A percentile compares a stretch with the other conserved stretches of the same genome.
phyloP scores from a whole-genome alignment of 2,329 filamentous ascomycete species.

The Sporothrix globosa region DNA sequence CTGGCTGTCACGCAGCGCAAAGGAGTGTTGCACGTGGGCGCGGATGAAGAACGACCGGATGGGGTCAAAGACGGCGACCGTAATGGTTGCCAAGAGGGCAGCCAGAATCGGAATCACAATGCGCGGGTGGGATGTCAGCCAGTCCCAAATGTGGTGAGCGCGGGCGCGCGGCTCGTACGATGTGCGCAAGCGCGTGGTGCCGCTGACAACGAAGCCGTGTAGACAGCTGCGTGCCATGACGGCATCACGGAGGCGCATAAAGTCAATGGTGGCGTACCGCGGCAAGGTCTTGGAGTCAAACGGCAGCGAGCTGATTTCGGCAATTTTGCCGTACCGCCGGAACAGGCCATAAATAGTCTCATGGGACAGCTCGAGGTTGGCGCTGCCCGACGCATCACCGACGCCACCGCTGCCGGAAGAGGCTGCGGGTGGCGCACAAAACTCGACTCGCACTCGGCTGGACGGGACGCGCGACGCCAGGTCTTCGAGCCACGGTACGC shows the following conservation, averaged over 20 bases:
- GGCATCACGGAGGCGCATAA: slow-evolving; percentile 70
- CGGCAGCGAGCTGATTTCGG: slow-evolving; percentile 80
- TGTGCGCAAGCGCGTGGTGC: slow-evolving; percentile 69
- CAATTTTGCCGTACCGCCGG: slow-evolving; percentile 85
- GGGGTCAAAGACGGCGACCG: slow-evolving; percentile 89
- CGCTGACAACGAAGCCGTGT: slow-evolving; percentile 75
- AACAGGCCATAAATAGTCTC: slow-evolving; percentile 87
- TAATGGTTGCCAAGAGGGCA: slow-evolving; percentile 78
- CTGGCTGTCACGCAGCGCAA: slow-evolving; percentile 72
- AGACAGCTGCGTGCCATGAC: slow-evolving; percentile 91
- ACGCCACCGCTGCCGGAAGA: slow-evolving; percentile 22
- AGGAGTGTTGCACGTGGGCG: slow-evolving; percentile 76
- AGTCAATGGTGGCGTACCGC: slow-evolving; percentile 79
- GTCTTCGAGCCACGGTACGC: slow-evolving; percentile 93
- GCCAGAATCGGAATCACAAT: slow-evolving; percentile 84
- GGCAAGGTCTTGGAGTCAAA: slow-evolving; percentile 85
- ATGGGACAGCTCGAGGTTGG: slow-evolving; percentile 78
- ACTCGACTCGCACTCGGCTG: slow-evolving; percentile 77
- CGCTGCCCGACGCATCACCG: slow-evolving; percentile 53
- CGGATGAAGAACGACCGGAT: slow-evolving; percentile 93
- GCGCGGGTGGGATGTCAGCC: slow-evolving; percentile 81
- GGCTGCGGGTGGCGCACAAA: slow-evolving; percentile 67
- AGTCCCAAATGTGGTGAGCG: slow-evolving; percentile 79
- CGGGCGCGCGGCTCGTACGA: slow-evolving; percentile 82
- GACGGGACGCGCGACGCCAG: slow-evolving; percentile 76